A percentile compares a stretch with the other conserved stretches of the same genome.
phyloP scores from a whole-genome alignment of 2,329 filamentous ascomycete genomes.

The Fusarium nelsonii region DNA sequence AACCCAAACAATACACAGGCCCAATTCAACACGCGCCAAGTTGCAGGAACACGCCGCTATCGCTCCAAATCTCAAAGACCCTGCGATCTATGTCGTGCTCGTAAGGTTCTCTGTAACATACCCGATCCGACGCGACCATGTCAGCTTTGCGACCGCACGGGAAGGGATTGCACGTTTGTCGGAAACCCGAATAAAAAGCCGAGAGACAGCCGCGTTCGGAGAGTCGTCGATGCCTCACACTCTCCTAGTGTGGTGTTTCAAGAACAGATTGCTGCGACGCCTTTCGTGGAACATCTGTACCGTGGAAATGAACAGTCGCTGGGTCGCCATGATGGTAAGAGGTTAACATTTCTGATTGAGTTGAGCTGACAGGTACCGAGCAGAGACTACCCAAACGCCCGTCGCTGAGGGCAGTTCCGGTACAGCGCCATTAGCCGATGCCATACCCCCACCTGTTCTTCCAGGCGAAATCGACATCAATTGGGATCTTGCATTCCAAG shows the following conservation, averaged over 20 bases:
- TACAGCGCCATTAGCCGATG: not conserved
- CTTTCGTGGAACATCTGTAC: not conserved
- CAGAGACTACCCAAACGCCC: not conserved
- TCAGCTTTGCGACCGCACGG: slow-evolving; percentile 44
- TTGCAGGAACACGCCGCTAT: slow-evolving; percentile 5
- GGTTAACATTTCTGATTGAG: not conserved
- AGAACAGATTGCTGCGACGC: not conserved
- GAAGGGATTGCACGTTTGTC: slow-evolving; percentile 44
- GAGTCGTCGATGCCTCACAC: not conserved
- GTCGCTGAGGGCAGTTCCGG: not conserved
- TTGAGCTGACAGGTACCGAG: not conserved
- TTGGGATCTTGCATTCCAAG: not conserved
- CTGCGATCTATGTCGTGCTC: slow-evolving; percentile 14
- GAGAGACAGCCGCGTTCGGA: not conserved
- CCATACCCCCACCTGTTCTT: not conserved
- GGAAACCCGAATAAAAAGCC: slow-evolving; percentile 36
- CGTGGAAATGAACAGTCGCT: not conserved
- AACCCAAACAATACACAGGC: no score
- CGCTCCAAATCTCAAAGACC: slow-evolving; percentile 11
- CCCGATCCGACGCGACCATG: slow-evolving; percentile 45
- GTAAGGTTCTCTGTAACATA: slow-evolving; percentile 47
- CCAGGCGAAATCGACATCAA: not conserved
- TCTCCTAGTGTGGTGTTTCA: no score
- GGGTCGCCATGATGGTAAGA: not conserved
- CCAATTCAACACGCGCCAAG: not conserved